Percentiles rank a stretch among this genome's conserved stretches.
These are phyloP conservation scores for Metschnikowia lochheadii DNA, from an alignment of 805 yeast genomes.

Conservation along the genomic window DNA sequence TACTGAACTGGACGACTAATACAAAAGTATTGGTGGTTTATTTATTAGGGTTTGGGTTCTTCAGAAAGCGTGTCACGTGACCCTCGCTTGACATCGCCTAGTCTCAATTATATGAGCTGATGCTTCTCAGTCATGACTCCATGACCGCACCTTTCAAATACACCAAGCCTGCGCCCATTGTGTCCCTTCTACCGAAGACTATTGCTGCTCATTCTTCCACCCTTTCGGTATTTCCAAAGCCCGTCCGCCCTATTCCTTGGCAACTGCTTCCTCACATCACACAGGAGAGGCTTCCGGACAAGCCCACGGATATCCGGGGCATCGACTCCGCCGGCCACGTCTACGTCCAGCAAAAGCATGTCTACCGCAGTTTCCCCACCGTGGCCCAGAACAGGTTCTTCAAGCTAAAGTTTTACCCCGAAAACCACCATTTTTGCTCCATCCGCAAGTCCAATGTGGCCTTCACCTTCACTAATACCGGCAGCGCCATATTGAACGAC, in stretches of 20 bases:
- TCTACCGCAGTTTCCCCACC: conserved; percentile 15
- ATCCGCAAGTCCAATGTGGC: conserved; percentile 38
- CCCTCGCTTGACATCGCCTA: not conserved
- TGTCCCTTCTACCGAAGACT: not conserved
- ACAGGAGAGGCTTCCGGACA: conserved; percentile 20
- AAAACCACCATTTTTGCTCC: conserved; percentile 22
- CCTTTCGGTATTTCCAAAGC: not conserved
- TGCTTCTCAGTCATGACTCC: not conserved
- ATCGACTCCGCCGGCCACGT: conserved; percentile 23
- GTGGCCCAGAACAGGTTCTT: conserved; percentile 21
- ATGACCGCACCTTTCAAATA: not conserved
- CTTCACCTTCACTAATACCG: conserved; percentile 29
- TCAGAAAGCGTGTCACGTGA: not conserved
- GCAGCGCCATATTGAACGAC: conserved; percentile 27
- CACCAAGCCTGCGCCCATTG: not conserved
- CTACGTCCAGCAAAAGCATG: conserved; percentile 8
- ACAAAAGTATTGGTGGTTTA: no score
- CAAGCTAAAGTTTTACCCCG: conserved; percentile 28
- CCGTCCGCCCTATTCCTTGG: conserved; percentile 3
- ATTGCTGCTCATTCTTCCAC: not conserved
- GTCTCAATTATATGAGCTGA: no score
- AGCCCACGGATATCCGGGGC: conserved; percentile 34
- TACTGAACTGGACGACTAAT: conserved; percentile 16
- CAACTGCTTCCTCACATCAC: conserved; percentile 14
- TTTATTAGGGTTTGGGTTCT: no score